Base-by-base conservation (phyloP, 352 stramenopile species). In the Globisporangium polare region DNA sequence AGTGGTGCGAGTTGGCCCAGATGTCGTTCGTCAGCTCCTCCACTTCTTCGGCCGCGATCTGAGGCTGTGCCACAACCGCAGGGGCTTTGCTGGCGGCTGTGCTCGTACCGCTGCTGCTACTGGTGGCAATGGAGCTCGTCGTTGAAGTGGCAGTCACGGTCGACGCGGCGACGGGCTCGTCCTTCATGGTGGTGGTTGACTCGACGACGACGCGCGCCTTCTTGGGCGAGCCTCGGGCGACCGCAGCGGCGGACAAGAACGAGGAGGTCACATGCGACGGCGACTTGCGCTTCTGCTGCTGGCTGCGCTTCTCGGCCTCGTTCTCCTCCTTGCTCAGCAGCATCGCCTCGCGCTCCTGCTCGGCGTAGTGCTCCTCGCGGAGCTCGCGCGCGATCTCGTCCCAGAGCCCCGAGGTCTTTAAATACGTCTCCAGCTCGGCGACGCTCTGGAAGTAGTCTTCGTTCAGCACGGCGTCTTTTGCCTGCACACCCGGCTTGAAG, bases 381-480 rank as follows among this genome's bases (percentile, higher is more conserved):
- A 85, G 62, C 53, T 85, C 76, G 22, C 58, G 39, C 6, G 75
- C 70, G 29, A 92, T 74, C 26, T 89, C 68, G 50, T 82, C 60
- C 83, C 83, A 92, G 26, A 92, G 20, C 0, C 78, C 81, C 5
- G 77, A 73, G 31, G 70, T 78, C 63, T 88, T 87, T 33, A 92
- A 65, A 58, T 92, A 81, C 22, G 75, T 73, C 61, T 92, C 80
- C 15, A 92, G 70, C 49, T 83, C 80, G 5, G 75, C 68, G 12
- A 69, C 45, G 65, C 80, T 90, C 69, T 92, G 80, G 58, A 92
- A 92, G 58, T 86, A 88, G 69, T 92, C 83, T 58, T 90, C 83
- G 39, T 80, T 80, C 20, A 82, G 65, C 42, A 65, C 63, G 1
- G 73, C 76, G 10, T 65, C 74, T 64, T 82, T 90, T 3, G 67